Conservation (phyloP, 2,329 filamentous ascomycete genomes). For the Diaporthe citri region DNA sequence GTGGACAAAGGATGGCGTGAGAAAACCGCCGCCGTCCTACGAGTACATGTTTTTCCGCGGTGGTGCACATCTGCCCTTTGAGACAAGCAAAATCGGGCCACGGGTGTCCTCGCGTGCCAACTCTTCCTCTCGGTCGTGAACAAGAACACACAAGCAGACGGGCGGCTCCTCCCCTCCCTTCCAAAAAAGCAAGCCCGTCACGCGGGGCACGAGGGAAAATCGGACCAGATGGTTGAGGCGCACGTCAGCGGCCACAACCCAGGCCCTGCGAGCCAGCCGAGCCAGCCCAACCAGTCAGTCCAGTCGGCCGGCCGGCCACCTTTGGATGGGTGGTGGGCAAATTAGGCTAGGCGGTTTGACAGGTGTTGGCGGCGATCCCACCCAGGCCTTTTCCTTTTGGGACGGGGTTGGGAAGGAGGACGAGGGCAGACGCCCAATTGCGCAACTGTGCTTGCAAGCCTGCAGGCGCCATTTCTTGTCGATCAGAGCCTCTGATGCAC, state of each 20-base stretch:
- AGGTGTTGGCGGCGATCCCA: slow-evolving; percentile 12
- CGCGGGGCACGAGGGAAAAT: slow-evolving; percentile 16
- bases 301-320: too few relatives aligned
- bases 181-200: slow-evolving; percentile 22
- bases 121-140: background rate
- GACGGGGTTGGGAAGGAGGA: background rate
- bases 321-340: background rate
- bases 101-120: background rate
- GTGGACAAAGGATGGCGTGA: slow-evolving; percentile 21
- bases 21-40: too few relatives aligned
- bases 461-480: slow-evolving; percentile 15
- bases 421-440: background rate
- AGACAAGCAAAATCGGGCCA: slow-evolving; percentile 19
- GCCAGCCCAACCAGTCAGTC: background rate
- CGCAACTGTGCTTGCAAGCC: background rate
- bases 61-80: background rate
- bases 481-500: slow-evolving; percentile 25
- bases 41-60: background rate
- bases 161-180: background rate
- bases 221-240: slow-evolving; percentile 14
- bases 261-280: background rate
- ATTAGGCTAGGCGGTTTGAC: slow-evolving; percentile 13
- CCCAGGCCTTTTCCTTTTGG: background rate
- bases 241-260: background rate
- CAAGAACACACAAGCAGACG: background rate